phyloP scores from a whole-genome alignment of 2,329 filamentous ascomycete species.

The Fusarium tricinctum region DNA sequence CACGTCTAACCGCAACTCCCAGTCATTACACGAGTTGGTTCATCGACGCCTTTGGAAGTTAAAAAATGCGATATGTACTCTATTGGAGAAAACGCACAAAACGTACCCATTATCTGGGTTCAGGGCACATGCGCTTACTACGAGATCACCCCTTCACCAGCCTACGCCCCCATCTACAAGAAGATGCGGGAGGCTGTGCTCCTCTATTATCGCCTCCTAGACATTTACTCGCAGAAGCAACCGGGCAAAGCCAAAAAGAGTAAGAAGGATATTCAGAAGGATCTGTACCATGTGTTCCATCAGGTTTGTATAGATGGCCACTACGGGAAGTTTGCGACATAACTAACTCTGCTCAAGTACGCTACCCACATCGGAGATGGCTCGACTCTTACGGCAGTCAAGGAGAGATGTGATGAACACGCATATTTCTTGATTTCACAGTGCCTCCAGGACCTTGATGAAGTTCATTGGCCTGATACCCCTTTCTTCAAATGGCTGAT shows the following conservation, averaged over 20 bases:
- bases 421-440: conserved; percentile 67
- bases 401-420: conserved; percentile 62
- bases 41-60: conserved; percentile 65
- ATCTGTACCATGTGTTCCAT: conserved; percentile 53
- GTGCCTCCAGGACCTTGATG: conserved; percentile 57
- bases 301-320: conserved; percentile 41
- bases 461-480: conserved; percentile 61
- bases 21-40: conserved; percentile 54
- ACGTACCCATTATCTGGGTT: conserved; percentile 74
- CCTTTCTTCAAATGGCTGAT: conserved; percentile 65
- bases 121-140: conserved; percentile 73
- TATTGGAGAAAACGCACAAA: conserved; percentile 65
- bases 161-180: conserved; percentile 69
- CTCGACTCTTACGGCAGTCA: conserved; percentile 64
- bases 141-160: conserved; percentile 70
- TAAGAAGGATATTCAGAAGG: conserved; percentile 50
- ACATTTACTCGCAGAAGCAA: conserved; percentile 63
- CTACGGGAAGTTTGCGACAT: neutral
- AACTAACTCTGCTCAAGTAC: conserved; percentile 56
- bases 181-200: conserved; percentile 74
- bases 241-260: conserved; percentile 50
- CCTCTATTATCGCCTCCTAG: conserved; percentile 73
- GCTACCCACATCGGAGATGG: conserved; percentile 67
- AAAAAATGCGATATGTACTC: conserved; percentile 64
- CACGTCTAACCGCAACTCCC: conserved; percentile 30